A percentile compares a stretch with the other conserved stretches of the same genome.
Conservation (phyloP, 2,329 filamentous ascomycete species). For the Catunica adiposa region DNA sequence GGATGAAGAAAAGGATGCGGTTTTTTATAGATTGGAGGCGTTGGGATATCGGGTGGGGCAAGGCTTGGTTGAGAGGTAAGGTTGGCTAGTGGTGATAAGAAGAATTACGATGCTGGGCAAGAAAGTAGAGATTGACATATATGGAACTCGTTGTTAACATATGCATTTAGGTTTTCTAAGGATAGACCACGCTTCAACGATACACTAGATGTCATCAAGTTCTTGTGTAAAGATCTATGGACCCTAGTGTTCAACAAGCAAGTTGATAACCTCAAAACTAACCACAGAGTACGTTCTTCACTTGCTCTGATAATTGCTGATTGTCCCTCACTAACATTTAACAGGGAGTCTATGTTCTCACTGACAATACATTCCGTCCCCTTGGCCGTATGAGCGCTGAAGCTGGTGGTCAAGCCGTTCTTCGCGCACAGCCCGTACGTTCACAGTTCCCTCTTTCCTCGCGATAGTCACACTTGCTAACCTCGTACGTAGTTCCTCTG, state of each 20-base stretch:
- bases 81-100: background rate
- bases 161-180: conserved; percentile 50
- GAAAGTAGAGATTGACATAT: background rate
- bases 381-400: conserved; percentile 81
- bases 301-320: background rate
- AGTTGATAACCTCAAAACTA: conserved; percentile 96
- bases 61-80: conserved; percentile 74
- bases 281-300: conserved; percentile 52
- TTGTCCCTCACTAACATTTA: background rate
- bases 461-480: background rate
- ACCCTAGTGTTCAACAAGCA: conserved; percentile 88
- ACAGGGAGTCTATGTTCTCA: conserved; percentile 86
- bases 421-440: conserved; percentile 63
- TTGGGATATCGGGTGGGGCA: conserved; percentile 85
- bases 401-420: conserved; percentile 52
- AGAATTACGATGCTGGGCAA: background rate
- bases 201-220: conserved; percentile 91
- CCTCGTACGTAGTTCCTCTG: conserved; percentile 53
- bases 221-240: conserved; percentile 97
- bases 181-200: conserved; percentile 80
- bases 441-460: conserved; percentile 1
- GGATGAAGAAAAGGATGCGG: conserved; percentile 69
- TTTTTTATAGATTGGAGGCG: conserved; percentile 68
- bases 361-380: conserved; percentile 80
- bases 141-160: conserved; percentile 16